Evolutionary conservation across 75 land plant species (phyloP), one percentile per base, ranked within the genome.

Genomic region (Pinus tabuliformis): DNA sequence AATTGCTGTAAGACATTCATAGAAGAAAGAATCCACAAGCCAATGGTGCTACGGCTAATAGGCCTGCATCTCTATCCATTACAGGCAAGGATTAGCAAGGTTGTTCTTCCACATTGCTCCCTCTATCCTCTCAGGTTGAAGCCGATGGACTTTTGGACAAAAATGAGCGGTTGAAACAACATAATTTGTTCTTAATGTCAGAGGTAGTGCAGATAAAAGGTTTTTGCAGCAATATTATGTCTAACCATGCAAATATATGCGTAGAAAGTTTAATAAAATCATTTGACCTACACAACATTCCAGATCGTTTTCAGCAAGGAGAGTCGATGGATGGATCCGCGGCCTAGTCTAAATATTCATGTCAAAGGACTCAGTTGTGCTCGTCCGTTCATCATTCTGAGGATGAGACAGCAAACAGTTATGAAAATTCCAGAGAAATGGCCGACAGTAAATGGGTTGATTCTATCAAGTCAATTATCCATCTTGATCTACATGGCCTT

Each of bases 181-280:
- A 93, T 78, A 95, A 95, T 81, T 22, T 39, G 74, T 78, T 82
- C 59, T 86, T 93, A 56, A 80, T 78, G n/a, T 81, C 87, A 7
- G 98, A 95, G 83, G 76, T 95, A 11, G 75, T 77, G n/a, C 91
- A 89, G 72, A 76, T 95, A 85, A 83, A 81, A 70, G 81, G 82
- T 13, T 70, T 92, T 33, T 90, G 88, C 75, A 76, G 81, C 70
- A 85, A 90, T 49, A 83, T 89, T 52, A 85, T 89, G 87, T 76
- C 86, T 12, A 89, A 80, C 18, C 81, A 83, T 78, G 85, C 85
- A 14, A 7, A 73, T 72, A 13, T 70, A 66, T 21, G 70, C 26
- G 6, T 13, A 20, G 49, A 74, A 70, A 18, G 22, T 14, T 57
- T 74, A 33, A 68, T n/a, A 36, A 17, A 42, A 8, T 68, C 42